Conservation (phyloP, 768 basidiomycete genomes). For the Exidia glandulosa region DNA sequence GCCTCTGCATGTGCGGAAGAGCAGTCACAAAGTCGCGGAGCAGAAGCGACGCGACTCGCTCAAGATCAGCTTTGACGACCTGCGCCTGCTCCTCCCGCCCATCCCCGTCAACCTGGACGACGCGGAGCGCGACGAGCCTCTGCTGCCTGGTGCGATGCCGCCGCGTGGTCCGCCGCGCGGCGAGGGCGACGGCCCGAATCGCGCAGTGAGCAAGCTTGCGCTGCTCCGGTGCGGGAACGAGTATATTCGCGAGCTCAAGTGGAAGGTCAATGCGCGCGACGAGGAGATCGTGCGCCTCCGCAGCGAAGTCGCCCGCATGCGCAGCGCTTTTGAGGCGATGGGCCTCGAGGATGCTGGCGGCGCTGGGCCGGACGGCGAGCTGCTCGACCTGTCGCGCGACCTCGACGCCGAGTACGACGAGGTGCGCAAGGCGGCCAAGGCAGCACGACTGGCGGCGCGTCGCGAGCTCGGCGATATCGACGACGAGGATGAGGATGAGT, state of each 20-base stretch:
- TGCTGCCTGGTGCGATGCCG: constrained; percentile 79
- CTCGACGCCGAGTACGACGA: constrained; percentile 7
- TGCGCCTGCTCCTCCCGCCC: constrained; percentile 74
- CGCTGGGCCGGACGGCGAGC: constrained; percentile 4
- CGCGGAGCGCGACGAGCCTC: constrained; percentile 56
- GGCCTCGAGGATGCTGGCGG: neutral
- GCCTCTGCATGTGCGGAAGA: constrained; percentile 46
- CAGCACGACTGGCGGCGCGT: neutral
- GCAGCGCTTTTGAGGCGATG: constrained; percentile 11
- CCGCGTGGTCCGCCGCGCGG: constrained; percentile 83
- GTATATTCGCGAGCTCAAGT: constrained; percentile 68
- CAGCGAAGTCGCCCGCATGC: constrained; percentile 52
- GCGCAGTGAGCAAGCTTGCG: constrained; percentile 89
- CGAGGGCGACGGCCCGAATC: constrained; percentile 84
- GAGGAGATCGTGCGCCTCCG: constrained; percentile 61
- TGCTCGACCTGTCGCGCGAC: constrained; percentile 6
- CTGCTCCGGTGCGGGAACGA: constrained; percentile 85
- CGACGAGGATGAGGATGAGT: neutral
- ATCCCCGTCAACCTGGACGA: constrained; percentile 70
- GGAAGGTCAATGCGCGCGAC: constrained; percentile 68
- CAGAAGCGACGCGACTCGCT: constrained; percentile 95
- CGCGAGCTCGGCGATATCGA: neutral
- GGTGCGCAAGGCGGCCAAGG: neutral
- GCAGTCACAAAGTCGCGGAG: constrained; percentile 91
- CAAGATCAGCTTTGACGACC: constrained; percentile 85